A percentile compares a stretch with the other conserved stretches of the same genome.
These are phyloP conservation scores for Boletus rufocinnamomeus DNA, from an alignment of 768 basidiomycete species.

Conservation along the genomic window DNA sequence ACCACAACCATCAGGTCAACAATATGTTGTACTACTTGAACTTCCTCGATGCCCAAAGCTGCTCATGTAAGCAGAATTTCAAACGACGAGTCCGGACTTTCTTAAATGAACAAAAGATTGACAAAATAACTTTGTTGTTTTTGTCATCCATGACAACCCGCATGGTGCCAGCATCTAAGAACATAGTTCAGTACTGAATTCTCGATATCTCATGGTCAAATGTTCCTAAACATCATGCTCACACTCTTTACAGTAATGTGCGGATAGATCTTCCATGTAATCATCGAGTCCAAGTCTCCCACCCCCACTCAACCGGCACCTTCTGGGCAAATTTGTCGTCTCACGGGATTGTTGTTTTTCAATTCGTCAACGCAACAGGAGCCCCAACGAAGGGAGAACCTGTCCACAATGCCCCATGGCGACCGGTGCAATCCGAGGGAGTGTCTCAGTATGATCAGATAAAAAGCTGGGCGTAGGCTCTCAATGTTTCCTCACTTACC, in stretches of 20 bases:
- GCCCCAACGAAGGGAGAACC: background rate
- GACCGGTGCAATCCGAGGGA: constrained; percentile 9
- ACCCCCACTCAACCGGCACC: background rate
- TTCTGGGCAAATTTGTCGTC: background rate
- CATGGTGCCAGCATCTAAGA: background rate
- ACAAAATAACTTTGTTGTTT: no score
- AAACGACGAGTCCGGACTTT: background rate
- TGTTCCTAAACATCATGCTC: background rate
- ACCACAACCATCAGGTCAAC: no score
- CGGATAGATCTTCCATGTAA: background rate
- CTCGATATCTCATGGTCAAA: background rate
- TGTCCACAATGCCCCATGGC: constrained; percentile 5
- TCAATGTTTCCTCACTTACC: background rate
- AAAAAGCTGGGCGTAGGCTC: constrained; percentile 1
- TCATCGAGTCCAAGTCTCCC: background rate
- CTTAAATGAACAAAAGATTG: background rate
- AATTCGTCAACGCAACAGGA: constrained; percentile 1
- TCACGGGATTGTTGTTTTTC: background rate
- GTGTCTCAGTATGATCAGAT: constrained; percentile 12
- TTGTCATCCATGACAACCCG: background rate
- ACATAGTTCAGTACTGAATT: background rate
- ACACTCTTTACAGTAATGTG: background rate
- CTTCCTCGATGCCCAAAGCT: no score
- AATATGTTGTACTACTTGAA: no score
- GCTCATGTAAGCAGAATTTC: background rate